These are phyloP conservation scores for Spergularia bocconei DNA, from an alignment of 148 eudicot species.

Conservation along the genomic window DNA sequence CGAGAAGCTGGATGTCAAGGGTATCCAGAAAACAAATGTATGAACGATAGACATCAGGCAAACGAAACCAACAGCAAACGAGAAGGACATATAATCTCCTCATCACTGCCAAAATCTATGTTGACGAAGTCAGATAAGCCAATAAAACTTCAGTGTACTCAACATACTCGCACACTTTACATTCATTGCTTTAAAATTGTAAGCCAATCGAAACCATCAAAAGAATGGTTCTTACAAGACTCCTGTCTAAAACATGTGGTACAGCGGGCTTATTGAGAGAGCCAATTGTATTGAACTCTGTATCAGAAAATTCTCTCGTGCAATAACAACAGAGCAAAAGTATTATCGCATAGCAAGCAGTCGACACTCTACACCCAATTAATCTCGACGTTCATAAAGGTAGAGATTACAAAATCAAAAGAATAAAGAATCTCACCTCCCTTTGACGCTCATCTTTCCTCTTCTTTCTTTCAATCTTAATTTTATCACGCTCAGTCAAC, in stretches of 20 bases:
- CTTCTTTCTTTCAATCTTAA: constrained; percentile 88
- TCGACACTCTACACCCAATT: no score
- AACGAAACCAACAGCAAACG: neutral
- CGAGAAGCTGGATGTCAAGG: neutral
- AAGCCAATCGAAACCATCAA: neutral
- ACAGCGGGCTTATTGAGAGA: neutral
- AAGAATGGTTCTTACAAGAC: neutral
- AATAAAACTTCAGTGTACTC: neutral
- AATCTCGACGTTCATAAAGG: neutral
- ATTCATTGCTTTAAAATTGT: neutral
- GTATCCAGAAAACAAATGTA: constrained; percentile 10
- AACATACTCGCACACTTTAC: no score
- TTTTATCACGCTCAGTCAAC: constrained; percentile 87
- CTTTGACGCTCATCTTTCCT: constrained; percentile 96
- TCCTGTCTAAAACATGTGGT: neutral
- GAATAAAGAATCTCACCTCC: constrained; percentile 48
- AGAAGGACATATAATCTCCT: neutral
- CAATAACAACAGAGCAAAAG: no score
- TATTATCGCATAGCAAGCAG: neutral
- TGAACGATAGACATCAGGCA: neutral
- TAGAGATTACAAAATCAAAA: neutral
- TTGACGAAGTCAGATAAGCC: neutral
- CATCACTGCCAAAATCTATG: neutral
- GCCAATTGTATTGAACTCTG: neutral
- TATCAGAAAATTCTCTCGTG: neutral